These are phyloP conservation scores for Choanephora cucurbitarum DNA, from an alignment of 371 early-diverging fungal species.

Conservation along the genomic window DNA sequence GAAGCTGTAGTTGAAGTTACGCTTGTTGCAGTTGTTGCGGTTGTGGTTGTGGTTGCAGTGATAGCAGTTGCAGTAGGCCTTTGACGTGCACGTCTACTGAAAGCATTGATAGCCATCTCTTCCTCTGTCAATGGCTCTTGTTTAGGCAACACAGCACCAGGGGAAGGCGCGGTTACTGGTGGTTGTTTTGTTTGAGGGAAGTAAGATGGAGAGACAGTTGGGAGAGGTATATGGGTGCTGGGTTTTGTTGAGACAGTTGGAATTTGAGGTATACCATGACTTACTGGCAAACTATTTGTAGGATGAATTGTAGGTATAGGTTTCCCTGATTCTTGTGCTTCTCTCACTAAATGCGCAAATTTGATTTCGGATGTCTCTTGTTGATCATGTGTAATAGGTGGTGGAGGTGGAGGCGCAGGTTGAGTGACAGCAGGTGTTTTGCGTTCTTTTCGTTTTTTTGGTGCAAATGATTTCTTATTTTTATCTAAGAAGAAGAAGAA, in stretches of 20 bases:
- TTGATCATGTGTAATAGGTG: not conserved
- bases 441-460: not conserved
- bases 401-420: not conserved
- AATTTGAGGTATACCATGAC: too few species aligned
- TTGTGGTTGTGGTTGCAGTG: not conserved
- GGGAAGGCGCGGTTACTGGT: not conserved
- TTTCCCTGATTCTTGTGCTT: too few species aligned
- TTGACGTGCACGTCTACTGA: not conserved
- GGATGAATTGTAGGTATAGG: not conserved
- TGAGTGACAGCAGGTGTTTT: not conserved
- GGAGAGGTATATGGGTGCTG: too few species aligned
- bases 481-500: too few species aligned
- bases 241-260: too few species aligned
- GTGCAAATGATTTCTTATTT: not conserved
- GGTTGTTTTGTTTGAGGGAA: not conserved
- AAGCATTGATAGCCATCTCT: slow-evolving; percentile 11
- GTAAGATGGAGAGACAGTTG: not conserved
- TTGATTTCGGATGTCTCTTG: not conserved
- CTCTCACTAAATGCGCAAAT: too few species aligned
- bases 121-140: slow-evolving; percentile 8
- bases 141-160: not conserved
- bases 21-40: too few species aligned
- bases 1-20: not conserved
- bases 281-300: not conserved
- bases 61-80: not conserved